These are phyloP conservation scores for Metschnikowia continentalis DNA, from an alignment of 805 yeast species.

Conservation along the genomic window DNA sequence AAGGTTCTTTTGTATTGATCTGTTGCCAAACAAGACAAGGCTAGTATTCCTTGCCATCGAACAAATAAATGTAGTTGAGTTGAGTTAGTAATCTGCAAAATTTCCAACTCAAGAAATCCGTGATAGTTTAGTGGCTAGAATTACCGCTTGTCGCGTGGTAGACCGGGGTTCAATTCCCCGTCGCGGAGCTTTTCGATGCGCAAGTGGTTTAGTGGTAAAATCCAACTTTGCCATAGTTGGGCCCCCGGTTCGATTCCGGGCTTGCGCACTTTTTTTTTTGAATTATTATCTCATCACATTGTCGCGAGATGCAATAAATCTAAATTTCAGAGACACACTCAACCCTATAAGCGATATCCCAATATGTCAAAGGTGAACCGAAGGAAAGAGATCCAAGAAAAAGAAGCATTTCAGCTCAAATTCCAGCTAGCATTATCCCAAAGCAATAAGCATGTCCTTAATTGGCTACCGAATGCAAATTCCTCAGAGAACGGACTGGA, in stretches of 20 bases:
- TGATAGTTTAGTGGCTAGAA: constrained; percentile 25
- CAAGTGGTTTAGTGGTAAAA: constrained; percentile 21
- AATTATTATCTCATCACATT: neutral
- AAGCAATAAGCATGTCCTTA: constrained; percentile 30
- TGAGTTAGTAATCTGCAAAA: neutral
- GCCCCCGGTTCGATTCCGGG: constrained; percentile 24
- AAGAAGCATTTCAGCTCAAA: constrained; percentile 44
- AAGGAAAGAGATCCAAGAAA: constrained; percentile 42
- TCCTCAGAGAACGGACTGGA: neutral
- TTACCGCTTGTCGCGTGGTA: constrained; percentile 24
- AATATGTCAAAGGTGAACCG: constrained; percentile 23
- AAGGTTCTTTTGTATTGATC: no score
- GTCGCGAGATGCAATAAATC: neutral
- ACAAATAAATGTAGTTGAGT: no score
- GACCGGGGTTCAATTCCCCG: constrained; percentile 26
- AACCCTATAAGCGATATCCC: neutral
- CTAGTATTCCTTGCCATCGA: no score
- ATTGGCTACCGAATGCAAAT: constrained; percentile 33
- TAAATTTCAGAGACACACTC: neutral
- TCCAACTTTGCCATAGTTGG: constrained; percentile 22
- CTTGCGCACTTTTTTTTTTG: constrained; percentile 15
- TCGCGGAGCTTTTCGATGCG: constrained; percentile 18
- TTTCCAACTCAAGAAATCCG: constrained; percentile 10
- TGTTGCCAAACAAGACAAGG: no score
- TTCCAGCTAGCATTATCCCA: constrained; percentile 42